These are phyloP conservation scores for Lophium mytilinum DNA, from an alignment of 495 filamentous ascomycete species.

Conservation along the genomic window DNA sequence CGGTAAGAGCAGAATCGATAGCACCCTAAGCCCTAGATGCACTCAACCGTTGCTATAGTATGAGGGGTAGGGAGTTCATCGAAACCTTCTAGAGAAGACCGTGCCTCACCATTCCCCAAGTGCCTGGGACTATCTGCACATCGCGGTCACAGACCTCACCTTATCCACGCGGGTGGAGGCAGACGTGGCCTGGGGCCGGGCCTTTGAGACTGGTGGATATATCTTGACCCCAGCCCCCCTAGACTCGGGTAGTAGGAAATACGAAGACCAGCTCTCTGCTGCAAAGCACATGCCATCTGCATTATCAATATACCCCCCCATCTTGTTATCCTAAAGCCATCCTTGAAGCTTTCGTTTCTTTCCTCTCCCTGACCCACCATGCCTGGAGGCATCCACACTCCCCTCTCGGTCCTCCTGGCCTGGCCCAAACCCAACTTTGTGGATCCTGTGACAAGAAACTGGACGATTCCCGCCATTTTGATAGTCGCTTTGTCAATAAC, in stretches of 20 bases:
- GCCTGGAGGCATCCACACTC: constrained; percentile 15
- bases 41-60: too few relatives aligned
- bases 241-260: too few relatives aligned
- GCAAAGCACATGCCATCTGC: background rate
- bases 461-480: constrained; percentile 13
- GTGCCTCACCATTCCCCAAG: background rate
- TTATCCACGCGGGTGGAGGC: background rate
- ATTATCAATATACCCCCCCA: background rate
- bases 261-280: background rate
- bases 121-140: background rate
- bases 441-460: constrained; percentile 16
- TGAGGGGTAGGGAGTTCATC: background rate
- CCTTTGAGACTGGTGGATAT: background rate
- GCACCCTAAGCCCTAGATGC: too few relatives aligned
- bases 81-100: background rate
- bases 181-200: background rate
- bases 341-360: background rate
- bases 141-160: background rate
- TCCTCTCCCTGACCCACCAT: background rate
- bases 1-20: too few relatives aligned
- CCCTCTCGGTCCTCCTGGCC: constrained; percentile 3
- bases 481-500: constrained; percentile 10
- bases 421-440: constrained; percentile 25
- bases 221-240: background rate
- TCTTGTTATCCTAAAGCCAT: background rate